Percentiles rank a stretch among this genome's conserved stretches.
Evolutionary conservation across 306 rosid genomes (phyloP).

Genomic region (Comarum palustre): DNA sequence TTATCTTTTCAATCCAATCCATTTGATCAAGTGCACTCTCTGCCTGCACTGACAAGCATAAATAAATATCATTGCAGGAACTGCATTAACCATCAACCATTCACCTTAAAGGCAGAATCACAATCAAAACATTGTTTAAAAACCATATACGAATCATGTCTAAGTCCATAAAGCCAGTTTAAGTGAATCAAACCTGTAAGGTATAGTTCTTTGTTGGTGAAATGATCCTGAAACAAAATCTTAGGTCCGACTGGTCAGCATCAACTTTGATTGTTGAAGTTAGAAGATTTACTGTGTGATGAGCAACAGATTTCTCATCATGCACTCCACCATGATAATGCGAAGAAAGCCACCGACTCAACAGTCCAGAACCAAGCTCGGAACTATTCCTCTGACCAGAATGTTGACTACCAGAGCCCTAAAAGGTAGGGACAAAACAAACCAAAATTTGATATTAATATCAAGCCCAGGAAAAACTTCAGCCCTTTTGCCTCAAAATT

Average conservation of each 20-base stretch:
- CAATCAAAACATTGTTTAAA: not conserved
- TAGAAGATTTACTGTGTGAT: conserved; percentile 95
- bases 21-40: conserved; percentile 99
- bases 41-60: conserved; percentile 95
- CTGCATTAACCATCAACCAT: conserved; percentile 22
- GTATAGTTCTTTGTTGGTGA: conserved; percentile 98
- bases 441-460: conserved; percentile 21
- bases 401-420: conserved; percentile 83
- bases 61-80: conserved; percentile 44
- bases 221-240: conserved; percentile 98
- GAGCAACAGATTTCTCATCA: conserved; percentile 99
- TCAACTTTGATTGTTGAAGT: conserved; percentile 98
- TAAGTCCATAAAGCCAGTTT: conserved; percentile 22
- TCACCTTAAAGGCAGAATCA: conserved; percentile 16
- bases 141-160: not conserved
- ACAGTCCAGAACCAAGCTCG: conserved; percentile 96
- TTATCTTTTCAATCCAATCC: conserved; percentile 99
- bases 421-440: conserved; percentile 27
- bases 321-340: conserved; percentile 99
- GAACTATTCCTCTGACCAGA: conserved; percentile 96
- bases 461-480: conserved; percentile 11
- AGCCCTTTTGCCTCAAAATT: conserved; percentile 23
- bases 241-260: conserved; percentile 96
- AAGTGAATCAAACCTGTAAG: conserved; percentile 67
- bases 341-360: conserved; percentile 97